Evolutionary conservation across 108 stramenopile species (phyloP), one percentile per base, ranked within the genome.

Genomic region (Fistulifera pelliculosa): DNA sequence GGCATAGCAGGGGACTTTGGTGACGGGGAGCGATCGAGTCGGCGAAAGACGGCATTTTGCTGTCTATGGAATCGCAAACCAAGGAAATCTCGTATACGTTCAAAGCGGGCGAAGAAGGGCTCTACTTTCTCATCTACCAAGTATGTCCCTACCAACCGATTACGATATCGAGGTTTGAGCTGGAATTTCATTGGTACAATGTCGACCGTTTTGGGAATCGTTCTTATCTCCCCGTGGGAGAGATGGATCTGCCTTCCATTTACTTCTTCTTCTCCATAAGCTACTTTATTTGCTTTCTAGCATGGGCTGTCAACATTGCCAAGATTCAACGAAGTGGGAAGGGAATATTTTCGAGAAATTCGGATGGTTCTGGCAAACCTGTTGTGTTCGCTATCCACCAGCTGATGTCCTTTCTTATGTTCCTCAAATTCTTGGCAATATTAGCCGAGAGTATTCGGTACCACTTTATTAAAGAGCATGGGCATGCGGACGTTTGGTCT

Each of bases 111-210:
- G 80, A 90, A 51, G 85, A 75, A 27, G 96, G 94, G 1, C 64
- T 94, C 4, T 96, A 96, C 74, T 93, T 90, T 64, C 69, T 96
- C 19, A 71, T 96, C 6, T 96, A 85, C 65, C 88, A 88, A 65
- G 72, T 92, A 12, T 93, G 96, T 48, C 75, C 57, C 35, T 25
- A 44, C 40, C 43, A 39, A 47, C 31, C 31, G 31, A 35, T 35
- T 8, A 35, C 31, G 3, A 19, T 27, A 16, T 74, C 87, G 3
- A 68, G 80, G 14, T 96, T 96, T 72, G 81, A 87, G 58, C 60
- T 96, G n/a, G 76, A 89, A 60, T 75, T 95, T 50, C 58, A 74
- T 16, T 90, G 85, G 49, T 73, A 70, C 64, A 98, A 98, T 71
- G 64, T 69, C 25, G 97, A 94, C 31, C 59, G 54, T 11, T 80